Percentiles rank a stretch among this genome's conserved stretches.
Conservation (phyloP, 495 filamentous ascomycete genomes). For the Aspergillus avenaceus region DNA sequence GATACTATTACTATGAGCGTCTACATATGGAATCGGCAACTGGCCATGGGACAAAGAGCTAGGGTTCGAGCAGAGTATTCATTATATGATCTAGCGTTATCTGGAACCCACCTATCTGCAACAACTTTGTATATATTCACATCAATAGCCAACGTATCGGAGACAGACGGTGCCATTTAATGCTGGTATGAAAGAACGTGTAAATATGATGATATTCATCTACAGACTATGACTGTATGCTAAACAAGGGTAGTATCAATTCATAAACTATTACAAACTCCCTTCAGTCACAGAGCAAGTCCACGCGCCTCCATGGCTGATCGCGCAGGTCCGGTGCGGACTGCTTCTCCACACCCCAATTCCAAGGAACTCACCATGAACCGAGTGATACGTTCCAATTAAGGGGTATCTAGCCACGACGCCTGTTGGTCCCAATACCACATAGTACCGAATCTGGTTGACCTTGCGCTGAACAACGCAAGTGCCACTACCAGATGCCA, state of each 20-base stretch:
- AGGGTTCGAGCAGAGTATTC: too few relatives aligned
- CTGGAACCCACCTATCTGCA: too few relatives aligned
- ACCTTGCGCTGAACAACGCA: constrained; percentile 32
- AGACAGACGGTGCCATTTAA: too few relatives aligned
- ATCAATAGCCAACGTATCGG: too few relatives aligned
- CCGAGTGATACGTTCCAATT: constrained; percentile 25
- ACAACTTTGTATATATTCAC: too few relatives aligned
- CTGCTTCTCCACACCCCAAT: constrained; percentile 25
- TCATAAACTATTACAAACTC: neutral
- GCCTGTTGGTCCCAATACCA: constrained; percentile 9
- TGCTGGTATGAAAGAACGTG: too few relatives aligned
- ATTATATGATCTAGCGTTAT: too few relatives aligned
- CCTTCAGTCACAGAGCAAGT: constrained; percentile 12
- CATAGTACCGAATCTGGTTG: constrained; percentile 19
- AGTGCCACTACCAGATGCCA: constrained; percentile 3
- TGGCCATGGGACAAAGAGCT: too few relatives aligned
- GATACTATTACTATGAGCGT: too few relatives aligned
- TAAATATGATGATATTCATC: too few relatives aligned
- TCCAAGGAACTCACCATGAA: constrained; percentile 22
- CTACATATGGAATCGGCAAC: too few relatives aligned
- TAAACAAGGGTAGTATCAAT: neutral
- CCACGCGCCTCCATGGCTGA: constrained; percentile 16
- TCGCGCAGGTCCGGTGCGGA: constrained; percentile 13
- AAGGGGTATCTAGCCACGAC: constrained; percentile 8
- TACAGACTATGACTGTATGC: neutral